Conservation (phyloP, 2,329 filamentous ascomycete species). For the Paraphaeosphaeria minitans region DNA sequence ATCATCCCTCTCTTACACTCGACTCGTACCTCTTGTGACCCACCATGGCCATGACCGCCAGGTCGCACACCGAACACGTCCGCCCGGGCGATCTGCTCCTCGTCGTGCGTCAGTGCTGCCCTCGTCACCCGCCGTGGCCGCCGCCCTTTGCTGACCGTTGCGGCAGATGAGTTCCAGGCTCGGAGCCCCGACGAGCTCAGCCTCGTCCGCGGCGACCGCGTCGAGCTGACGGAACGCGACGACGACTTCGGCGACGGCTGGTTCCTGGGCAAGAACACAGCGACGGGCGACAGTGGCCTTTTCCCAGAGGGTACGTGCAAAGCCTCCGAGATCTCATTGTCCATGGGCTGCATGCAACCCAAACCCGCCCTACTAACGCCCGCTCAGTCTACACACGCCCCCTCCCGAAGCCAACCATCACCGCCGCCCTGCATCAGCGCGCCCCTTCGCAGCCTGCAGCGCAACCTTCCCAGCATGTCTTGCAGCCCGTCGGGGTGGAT, state of each 20-base stretch:
- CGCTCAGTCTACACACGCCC: constrained; percentile 65
- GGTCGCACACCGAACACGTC: constrained; percentile 55
- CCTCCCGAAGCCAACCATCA: constrained; percentile 54
- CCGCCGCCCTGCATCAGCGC: constrained; percentile 38
- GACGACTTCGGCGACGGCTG: constrained; percentile 89
- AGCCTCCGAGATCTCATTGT: constrained; percentile 12
- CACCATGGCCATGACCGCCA: constrained; percentile 44
- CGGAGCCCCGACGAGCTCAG: constrained; percentile 92
- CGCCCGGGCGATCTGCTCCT: constrained; percentile 69
- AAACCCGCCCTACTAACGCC: neutral
- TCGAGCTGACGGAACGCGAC: constrained; percentile 82
- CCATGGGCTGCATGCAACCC: neutral
- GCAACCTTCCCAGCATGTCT: constrained; percentile 17
- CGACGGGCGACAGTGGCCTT: constrained; percentile 74
- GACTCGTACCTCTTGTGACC: constrained; percentile 10
- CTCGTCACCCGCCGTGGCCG: neutral
- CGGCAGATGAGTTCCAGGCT: constrained; percentile 84
- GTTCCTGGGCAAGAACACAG: constrained; percentile 77
- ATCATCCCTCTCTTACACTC: neutral
- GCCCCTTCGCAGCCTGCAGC: constrained; percentile 32
- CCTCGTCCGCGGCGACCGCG: constrained; percentile 80
- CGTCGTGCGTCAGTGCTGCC: constrained; percentile 69
- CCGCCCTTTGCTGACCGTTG: constrained; percentile 14
- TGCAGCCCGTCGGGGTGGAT: constrained; percentile 18
- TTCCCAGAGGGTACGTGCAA: constrained; percentile 74